Evolutionary conservation across 805 yeast species (phyloP), one percentile per base, ranked within the genome.

Genomic region (Helenozyma baotianmanensis): DNA sequence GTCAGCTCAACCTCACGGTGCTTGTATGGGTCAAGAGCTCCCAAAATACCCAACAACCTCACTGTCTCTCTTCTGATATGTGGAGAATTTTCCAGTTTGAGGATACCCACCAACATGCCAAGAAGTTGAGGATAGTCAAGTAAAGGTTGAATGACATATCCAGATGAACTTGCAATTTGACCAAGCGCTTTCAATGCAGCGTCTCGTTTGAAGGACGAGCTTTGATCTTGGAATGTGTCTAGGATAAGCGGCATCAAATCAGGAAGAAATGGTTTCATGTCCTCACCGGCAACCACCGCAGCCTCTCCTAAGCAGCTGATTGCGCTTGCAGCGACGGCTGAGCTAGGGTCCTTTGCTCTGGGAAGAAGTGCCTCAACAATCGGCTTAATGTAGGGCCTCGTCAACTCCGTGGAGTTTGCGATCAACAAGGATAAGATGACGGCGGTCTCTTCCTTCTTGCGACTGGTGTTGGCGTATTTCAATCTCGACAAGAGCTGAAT

Each of bases 1-100:
- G 69, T 70, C 36, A 85, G 80, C 53, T 89, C 97, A 8, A 89
- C 85, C 47, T 87, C 96, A 35, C 96, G 77, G 47, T 88, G 94
- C 52, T 86, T 89, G 54, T 90, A 92, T 1, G 99, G 99, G 58
- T 92, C 98, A 29, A 92, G 64, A 0, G 98, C 98, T 42, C 99
- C 99, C 25, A 92, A 64, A 21, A 89, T 88, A 52, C 99, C 99
- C 36, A 92, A 65, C 15, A 92, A 60, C 43, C 90, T 72, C 1
- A 92, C 95, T 0, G 96, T 83, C 54, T 92, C 97, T 36, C 96
- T 67, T 50, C 92, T 76, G 6, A 86, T 79, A 4, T 74, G 62
- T 3, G 81, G 74, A 0, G 95, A 76, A 9, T 78, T 74, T 50
- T 90, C 97, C 38, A 88, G 77, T 43, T 84, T 84, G 35, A 92